These are phyloP conservation scores for Mrakiaceae sp. DNA, from an alignment of 1,284 basidiomycete genomes.

Conservation along the genomic window DNA sequence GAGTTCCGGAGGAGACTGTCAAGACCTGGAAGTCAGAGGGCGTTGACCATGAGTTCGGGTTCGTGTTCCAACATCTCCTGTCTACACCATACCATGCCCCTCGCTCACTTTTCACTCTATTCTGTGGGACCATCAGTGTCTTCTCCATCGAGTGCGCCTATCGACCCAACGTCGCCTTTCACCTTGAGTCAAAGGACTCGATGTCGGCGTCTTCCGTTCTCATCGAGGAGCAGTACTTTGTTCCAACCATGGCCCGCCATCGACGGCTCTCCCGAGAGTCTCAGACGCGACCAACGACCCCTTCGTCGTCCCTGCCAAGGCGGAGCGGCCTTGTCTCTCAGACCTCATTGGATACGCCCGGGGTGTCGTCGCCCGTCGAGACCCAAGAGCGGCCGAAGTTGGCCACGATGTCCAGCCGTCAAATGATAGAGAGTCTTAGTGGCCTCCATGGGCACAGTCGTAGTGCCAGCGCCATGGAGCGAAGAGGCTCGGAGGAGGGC, in stretches of 20 bases:
- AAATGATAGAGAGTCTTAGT: constrained; percentile 8
- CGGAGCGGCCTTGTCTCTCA: no score
- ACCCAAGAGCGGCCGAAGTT: constrained; percentile 2
- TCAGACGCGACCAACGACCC: background rate
- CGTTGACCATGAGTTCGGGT: constrained; percentile 10
- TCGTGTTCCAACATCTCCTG: background rate
- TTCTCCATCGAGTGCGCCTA: background rate
- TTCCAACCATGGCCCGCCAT: constrained; percentile 7
- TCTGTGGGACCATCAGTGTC: background rate
- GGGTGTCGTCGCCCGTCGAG: no score
- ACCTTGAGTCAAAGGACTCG: constrained; percentile 10
- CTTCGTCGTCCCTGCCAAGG: background rate
- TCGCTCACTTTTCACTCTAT: background rate
- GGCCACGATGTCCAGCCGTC: constrained; percentile 5
- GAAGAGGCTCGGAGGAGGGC: no score
- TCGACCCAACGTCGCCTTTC: constrained; percentile 6
- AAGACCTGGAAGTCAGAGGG: constrained; percentile 8
- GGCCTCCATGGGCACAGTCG: background rate
- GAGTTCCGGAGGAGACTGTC: background rate
- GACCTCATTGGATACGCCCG: no score
- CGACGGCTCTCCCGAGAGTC: background rate
- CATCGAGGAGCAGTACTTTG: constrained; percentile 9
- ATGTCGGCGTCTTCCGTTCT: constrained; percentile 2
- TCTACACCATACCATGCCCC: no score
- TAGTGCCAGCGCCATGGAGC: background rate